These are phyloP conservation scores for Pseudopithomyces maydicus DNA, from an alignment of 2,329 filamentous ascomycete genomes.

Conservation along the genomic window DNA sequence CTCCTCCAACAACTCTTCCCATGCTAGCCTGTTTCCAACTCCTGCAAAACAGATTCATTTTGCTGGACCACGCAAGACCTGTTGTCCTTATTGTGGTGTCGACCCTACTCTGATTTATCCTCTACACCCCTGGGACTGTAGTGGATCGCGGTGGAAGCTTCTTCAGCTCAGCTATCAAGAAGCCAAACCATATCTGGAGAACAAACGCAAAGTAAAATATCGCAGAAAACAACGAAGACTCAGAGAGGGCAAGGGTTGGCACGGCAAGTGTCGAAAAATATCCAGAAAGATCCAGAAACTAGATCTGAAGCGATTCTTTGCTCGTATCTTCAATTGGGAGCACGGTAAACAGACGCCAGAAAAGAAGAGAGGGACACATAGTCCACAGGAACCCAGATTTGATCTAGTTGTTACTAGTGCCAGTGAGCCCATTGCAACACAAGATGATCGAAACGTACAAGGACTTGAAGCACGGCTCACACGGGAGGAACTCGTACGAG, in stretches of 20 bases:
- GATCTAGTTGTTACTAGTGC: neutral
- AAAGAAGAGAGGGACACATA: neutral
- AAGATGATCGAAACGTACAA: conserved; percentile 41
- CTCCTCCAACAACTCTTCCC: too few relatives aligned
- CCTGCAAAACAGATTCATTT: neutral
- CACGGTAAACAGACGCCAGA: neutral
- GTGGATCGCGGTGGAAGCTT: neutral
- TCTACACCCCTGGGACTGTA: conserved; percentile 1
- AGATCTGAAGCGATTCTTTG: neutral
- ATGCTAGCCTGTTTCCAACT: too few relatives aligned
- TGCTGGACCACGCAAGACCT: neutral
- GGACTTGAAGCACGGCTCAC: conserved; percentile 37
- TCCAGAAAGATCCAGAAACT: neutral
- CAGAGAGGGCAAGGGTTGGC: neutral
- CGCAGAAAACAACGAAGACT: neutral
- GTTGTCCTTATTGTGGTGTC: neutral
- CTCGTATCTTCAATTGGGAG: neutral
- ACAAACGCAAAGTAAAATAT: neutral
- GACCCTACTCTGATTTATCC: conserved; percentile 3
- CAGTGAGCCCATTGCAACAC: neutral
- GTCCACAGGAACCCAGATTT: neutral
- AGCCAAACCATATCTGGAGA: neutral
- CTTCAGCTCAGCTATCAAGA: neutral
- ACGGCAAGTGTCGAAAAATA: neutral
- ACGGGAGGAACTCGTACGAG: conserved; percentile 34